These are phyloP conservation scores for Lactarius vividus DNA, from an alignment of 768 basidiomycete genomes.

Conservation along the genomic window DNA sequence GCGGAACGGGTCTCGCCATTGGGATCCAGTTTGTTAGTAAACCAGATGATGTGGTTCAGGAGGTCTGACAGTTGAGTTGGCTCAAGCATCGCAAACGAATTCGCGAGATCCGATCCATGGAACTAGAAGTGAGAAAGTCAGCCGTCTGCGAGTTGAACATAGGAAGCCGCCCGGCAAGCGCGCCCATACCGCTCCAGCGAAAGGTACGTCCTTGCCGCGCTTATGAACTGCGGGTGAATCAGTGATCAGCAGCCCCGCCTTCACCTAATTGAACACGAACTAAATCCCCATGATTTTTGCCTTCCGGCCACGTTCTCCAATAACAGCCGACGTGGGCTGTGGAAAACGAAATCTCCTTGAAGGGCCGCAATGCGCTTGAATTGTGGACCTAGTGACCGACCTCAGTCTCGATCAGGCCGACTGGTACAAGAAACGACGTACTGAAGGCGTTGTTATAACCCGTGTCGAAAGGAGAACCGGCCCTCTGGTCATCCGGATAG, in stretches of 20 bases:
- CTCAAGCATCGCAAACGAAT: slow-evolving; percentile 6
- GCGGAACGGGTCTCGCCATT: slow-evolving; percentile 11
- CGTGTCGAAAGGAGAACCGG: slow-evolving; percentile 26
- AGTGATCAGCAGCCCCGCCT: rapidly evolving
- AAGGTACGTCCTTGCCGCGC: slow-evolving; percentile 20
- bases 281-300: slow-evolving; percentile 24
- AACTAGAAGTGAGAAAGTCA: slow-evolving; percentile 5
- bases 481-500: slow-evolving; percentile 27
- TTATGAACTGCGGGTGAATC: slow-evolving; percentile 13
- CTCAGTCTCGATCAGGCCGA: background rate
- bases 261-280: background rate
- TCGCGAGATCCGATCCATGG: slow-evolving; percentile 17
- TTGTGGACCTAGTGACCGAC: slow-evolving; percentile 10
- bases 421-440: slow-evolving; percentile 12
- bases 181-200: slow-evolving; percentile 19
- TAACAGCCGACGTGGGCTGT: slow-evolving; percentile 24
- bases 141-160: background rate
- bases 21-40: slow-evolving; percentile 21
- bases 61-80: background rate
- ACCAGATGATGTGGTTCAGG: slow-evolving; percentile 21
- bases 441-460: slow-evolving; percentile 32
- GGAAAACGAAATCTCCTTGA: slow-evolving; percentile 27
- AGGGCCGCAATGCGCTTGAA: slow-evolving; percentile 26
- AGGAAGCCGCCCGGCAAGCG: background rate
- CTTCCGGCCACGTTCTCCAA: slow-evolving; percentile 10